phyloP scores from a whole-genome alignment of 768 basidiomycete species.

The Termitomyces sp. region DNA sequence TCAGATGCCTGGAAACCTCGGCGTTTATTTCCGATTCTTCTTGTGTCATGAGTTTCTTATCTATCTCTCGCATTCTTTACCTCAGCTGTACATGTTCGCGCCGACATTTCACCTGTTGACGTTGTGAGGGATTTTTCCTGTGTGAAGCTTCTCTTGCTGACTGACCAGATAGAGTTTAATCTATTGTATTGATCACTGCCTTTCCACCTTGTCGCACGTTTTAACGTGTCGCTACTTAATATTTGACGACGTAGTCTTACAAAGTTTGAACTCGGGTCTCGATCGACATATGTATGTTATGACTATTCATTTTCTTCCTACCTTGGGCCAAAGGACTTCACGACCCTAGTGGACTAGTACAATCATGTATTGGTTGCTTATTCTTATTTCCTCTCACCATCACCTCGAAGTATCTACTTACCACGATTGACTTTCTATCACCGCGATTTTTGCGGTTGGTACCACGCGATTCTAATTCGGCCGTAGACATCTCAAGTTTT shows the following conservation, averaged over 20 bases:
- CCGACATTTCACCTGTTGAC: constrained; percentile 4
- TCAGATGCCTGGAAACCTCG: constrained; percentile 9
- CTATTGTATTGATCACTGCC: not conserved
- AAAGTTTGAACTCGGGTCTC: not conserved
- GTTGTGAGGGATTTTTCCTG: constrained; percentile 1
- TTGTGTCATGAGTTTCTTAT: not conserved
- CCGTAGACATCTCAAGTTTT: not conserved
- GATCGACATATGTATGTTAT: not conserved
- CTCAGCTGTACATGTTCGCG: constrained; percentile 7
- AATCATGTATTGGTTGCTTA: not conserved
- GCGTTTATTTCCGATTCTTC: constrained; percentile 2
- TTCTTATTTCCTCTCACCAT: not conserved
- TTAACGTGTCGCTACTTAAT: not conserved
- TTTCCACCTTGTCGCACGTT: not conserved
- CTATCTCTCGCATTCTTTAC: not conserved
- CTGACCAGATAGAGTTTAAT: constrained; percentile 5
- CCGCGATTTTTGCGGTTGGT: not conserved
- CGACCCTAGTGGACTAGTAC: not conserved
- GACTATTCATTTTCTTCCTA: not conserved
- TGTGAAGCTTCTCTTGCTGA: not conserved
- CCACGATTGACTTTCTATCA: not conserved
- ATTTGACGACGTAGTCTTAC: not conserved
- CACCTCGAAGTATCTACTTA: not conserved
- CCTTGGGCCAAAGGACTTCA: not conserved
- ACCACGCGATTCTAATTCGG: not conserved